Base-by-base conservation (phyloP, 495 filamentous ascomycete species). In the Aspergillus funiculosus region DNA sequence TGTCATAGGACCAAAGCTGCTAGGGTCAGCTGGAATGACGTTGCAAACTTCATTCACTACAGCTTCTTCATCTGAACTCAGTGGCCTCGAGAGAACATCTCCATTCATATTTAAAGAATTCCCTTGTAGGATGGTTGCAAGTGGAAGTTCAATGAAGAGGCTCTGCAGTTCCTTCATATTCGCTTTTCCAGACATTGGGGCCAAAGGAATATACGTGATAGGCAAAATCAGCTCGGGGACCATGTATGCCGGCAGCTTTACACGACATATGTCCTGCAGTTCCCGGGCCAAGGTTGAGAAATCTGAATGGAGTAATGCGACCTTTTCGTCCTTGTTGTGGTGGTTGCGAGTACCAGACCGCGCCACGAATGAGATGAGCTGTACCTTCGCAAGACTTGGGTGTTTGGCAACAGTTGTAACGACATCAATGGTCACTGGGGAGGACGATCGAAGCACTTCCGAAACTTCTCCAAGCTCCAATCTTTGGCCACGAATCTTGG, bases 391-490 rank as follows among this genome's bases (percentile, higher is more conserved):
- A 15, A 72, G 61, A n/a, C 57, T 59, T 6, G 67, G 66, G 29
- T 75, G 70, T 34, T 69, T 67, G 17, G 61, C 55, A 13, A 78
- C 60, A 9, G 63, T 59, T 0, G 71, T 67, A 15, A 62, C 69
- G 5, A 70, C 64, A 31, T 66, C 62, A 25, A 70, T 62, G 6
- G 53, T 39, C 24, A 60, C 43, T 14, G 51, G 39, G 0, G 60
- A 65, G 5, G 66, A 57, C 5, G 65, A 61, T 48, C 62, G 66
- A 30, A 80, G 60, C 2, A 75, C 69, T 42, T 75, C 68, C 19
- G 74, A 76, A 37, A 95, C 83, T 56, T 95, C 89, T 2, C 78
- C 77, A 30, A 92, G 72, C 50, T 91, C 86, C 20, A 89, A 71
- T 44, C 86, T 68, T 51, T 90, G 81, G 0, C 87, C 87, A 21